Conservation (phyloP, 169 alveolate genomes). For the Eimeria brunetti region DNA sequence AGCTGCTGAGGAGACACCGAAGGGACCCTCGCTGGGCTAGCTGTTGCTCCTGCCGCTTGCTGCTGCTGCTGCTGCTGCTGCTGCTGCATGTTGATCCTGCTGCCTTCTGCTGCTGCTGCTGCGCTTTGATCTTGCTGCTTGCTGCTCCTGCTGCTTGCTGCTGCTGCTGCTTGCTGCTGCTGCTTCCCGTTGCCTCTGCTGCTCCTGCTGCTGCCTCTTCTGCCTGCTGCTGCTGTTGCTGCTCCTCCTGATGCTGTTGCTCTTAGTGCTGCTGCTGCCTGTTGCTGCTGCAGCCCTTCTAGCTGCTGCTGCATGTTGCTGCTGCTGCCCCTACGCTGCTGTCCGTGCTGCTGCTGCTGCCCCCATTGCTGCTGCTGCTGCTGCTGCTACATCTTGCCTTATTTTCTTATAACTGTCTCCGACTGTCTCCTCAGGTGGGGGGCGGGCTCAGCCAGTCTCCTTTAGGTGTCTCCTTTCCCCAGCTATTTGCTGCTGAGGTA, state of each 20-base stretch:
- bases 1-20: no score
- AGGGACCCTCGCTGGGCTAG: neutral
- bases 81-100: neutral
- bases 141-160: neutral
- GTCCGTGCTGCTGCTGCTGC: neutral
- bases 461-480: neutral
- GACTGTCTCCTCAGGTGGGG: neutral
- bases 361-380: neutral
- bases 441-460: neutral
- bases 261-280: neutral
- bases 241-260: neutral
- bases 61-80: neutral
- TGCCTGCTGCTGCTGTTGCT: slow-evolving; percentile 12
- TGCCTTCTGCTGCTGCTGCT: neutral
- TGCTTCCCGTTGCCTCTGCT: neutral
- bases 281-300: slow-evolving; percentile 17
- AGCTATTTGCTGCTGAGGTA: neutral
- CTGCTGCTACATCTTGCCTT: neutral
- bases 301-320: slow-evolving; percentile 23
- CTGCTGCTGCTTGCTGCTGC: neutral
- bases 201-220: neutral
- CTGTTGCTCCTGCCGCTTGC: neutral
- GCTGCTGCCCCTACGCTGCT: neutral
- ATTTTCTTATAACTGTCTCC: neutral
- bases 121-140: neutral